A percentile compares a stretch with the other conserved stretches of the same genome.
Conservation (phyloP, 768 basidiomycete genomes). For the Hemileccinum impolitum region DNA sequence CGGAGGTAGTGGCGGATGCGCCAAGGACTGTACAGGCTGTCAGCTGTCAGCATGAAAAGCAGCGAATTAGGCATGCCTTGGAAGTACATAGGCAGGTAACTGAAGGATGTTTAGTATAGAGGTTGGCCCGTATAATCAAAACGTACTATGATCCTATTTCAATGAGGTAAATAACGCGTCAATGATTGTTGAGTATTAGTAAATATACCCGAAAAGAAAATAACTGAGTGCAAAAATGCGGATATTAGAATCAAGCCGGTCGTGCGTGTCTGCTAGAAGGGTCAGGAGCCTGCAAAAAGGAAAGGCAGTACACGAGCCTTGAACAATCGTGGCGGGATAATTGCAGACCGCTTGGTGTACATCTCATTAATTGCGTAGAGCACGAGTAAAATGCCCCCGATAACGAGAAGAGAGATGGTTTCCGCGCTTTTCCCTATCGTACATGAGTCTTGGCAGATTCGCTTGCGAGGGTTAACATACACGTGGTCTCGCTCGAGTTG, state of each 20-base stretch:
- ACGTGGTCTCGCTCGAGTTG: conserved; percentile 32
- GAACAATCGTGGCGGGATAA: conserved; percentile 40
- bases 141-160: conserved; percentile 27
- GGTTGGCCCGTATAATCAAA: background rate
- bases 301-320: conserved; percentile 17
- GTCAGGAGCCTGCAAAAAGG: background rate
- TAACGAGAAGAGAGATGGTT: conserved; percentile 37
- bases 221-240: conserved; percentile 33
- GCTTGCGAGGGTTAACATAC: conserved; percentile 13
- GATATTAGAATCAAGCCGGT: conserved; percentile 31
- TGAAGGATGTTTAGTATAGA: conserved; percentile 10
- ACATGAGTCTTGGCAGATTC: background rate
- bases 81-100: conserved; percentile 41
- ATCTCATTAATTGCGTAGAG: conserved; percentile 33
- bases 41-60: background rate
- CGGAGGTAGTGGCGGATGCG: conserved; percentile 32
- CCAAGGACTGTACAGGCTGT: conserved; percentile 30
- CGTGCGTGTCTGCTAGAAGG: conserved; percentile 34
- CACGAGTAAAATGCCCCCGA: conserved; percentile 33
- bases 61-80: conserved; percentile 22
- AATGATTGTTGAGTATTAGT: background rate
- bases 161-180: background rate
- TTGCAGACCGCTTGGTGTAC: conserved; percentile 32
- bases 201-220: conserved; percentile 32
- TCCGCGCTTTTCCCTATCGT: conserved; percentile 26